These are phyloP conservation scores for Pseudoperonospora humuli DNA, from an alignment of 352 stramenopile species.

Conservation along the genomic window DNA sequence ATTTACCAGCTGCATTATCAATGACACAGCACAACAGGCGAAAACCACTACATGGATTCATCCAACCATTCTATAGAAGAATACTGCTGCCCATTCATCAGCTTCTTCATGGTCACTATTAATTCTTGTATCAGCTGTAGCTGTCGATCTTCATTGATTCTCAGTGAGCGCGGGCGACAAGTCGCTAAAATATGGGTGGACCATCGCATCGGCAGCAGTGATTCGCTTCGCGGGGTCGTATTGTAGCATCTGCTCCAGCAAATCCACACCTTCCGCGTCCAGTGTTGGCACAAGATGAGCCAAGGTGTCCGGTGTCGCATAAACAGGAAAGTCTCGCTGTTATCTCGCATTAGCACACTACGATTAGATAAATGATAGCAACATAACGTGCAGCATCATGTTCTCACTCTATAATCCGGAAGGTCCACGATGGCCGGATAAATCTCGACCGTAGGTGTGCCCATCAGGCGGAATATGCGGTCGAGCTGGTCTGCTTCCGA, in stretches of 20 bases:
- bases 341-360: constrained; percentile 2
- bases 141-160: constrained; percentile 26
- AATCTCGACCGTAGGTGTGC: constrained; percentile 90
- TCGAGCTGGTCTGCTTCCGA: constrained; percentile 96
- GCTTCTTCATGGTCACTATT: constrained; percentile 8
- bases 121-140: constrained; percentile 8
- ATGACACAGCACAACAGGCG: constrained; percentile 24
- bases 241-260: constrained; percentile 88
- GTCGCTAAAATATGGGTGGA: constrained; percentile 97
- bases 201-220: constrained; percentile 91
- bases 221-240: constrained; percentile 88
- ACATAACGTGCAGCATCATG: neutral
- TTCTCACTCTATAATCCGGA: constrained; percentile 91
- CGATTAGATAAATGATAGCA: neutral
- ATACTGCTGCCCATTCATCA: constrained; percentile 8
- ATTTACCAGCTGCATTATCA: constrained; percentile 12
- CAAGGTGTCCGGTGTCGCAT: constrained; percentile 82
- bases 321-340: constrained; percentile 88
- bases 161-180: constrained; percentile 68
- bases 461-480: constrained; percentile 96
- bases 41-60: constrained; percentile 19
- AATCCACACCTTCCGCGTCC: constrained; percentile 86
- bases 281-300: constrained; percentile 88
- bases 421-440: constrained; percentile 96
- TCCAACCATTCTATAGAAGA: constrained; percentile 11